Evolutionary conservation across 2,329 filamentous ascomycete species (phyloP).

Genomic region (Talaromyces sp.): DNA sequence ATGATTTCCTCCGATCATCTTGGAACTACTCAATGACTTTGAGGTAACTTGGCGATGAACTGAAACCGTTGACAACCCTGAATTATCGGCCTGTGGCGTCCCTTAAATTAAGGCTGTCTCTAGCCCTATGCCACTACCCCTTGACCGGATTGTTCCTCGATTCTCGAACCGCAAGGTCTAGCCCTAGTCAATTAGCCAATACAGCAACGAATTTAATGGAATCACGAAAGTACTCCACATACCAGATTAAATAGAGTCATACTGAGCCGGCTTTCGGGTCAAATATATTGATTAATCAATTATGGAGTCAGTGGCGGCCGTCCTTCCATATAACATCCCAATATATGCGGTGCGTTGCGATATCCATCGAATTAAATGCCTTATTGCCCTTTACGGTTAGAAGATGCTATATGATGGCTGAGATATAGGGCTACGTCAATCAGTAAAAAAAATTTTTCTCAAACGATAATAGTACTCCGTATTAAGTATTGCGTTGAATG

Average conservation of each 20-base stretch:
- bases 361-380: neutral
- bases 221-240: neutral
- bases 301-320: neutral
- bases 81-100: neutral
- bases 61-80: neutral
- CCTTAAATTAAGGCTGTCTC: neutral
- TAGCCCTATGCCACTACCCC: neutral
- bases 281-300: neutral
- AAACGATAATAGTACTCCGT: neutral
- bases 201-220: neutral
- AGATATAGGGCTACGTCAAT: conserved; percentile 2
- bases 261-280: neutral
- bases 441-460: neutral
- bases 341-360: neutral
- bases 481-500: neutral
- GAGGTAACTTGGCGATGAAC: neutral
- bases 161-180: neutral
- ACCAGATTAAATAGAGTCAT: neutral
- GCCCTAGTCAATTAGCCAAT: neutral
- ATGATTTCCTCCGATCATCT: neutral
- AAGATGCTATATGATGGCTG: neutral
- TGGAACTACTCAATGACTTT: neutral
- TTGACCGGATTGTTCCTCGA: neutral
- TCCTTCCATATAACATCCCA: neutral
- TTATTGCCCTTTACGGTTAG: neutral